phyloP scores from a whole-genome alignment of 176 grass and related monocot species.

The Otatea glauca region DNA sequence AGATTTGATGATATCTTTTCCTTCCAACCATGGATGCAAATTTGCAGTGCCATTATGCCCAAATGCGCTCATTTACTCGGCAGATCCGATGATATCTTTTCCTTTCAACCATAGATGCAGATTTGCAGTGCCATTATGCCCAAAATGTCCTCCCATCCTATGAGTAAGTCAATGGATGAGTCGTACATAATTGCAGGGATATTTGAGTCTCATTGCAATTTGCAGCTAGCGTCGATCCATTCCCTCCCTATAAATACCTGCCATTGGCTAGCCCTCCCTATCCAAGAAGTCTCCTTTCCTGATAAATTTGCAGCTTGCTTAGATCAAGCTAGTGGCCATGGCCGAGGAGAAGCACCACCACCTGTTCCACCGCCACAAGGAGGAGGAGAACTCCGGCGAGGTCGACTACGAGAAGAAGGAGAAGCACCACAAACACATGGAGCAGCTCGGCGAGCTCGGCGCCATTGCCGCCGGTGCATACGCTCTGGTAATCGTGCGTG shows the following conservation, averaged over 20 bases:
- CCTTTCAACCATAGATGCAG: not conserved
- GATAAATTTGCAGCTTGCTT: not conserved
- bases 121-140: not conserved
- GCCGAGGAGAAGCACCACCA: constrained; percentile 73
- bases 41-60: not conserved
- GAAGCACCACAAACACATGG: constrained; percentile 81
- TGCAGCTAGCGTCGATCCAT: not conserved
- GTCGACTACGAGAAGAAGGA: constrained; percentile 63
- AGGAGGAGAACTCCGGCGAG: constrained; percentile 42
- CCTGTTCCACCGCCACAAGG: constrained; percentile 58
- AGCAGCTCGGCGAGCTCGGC: constrained; percentile 60
- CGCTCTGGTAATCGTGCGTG: constrained; percentile 47
- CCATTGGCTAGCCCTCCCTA: not conserved
- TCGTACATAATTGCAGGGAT: not conserved
- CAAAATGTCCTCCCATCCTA: not conserved
- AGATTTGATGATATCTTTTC: not conserved
- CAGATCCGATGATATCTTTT: not conserved
- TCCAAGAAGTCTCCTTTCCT: not conserved
- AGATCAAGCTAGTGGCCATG: constrained; percentile 28
- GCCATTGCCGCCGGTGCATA: constrained; percentile 65
- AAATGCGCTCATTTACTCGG: not conserved
- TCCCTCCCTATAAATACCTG: constrained; percentile 8
- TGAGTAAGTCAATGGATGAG: not conserved
- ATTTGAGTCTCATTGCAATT: not conserved
- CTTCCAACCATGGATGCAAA: not conserved